Conservation (phyloP, 495 filamentous ascomycete species). For the Podospora bellae-mahoneyi region DNA sequence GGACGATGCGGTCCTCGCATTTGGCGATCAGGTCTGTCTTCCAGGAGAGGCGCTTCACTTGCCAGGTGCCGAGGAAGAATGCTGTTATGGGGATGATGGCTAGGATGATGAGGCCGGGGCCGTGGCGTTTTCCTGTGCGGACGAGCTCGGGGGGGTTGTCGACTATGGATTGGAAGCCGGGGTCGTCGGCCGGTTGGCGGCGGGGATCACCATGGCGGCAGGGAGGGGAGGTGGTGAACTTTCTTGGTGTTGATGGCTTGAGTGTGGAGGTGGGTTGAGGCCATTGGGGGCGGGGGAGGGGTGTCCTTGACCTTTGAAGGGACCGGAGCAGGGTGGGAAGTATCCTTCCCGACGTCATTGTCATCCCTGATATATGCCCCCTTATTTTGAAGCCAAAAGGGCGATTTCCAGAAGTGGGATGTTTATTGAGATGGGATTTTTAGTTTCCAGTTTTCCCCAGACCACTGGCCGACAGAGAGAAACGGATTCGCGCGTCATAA, state of each 20-base stretch:
- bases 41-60: constrained; percentile 89
- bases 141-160: constrained; percentile 80
- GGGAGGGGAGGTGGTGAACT: constrained; percentile 31
- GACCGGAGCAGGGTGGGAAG: constrained; percentile 8
- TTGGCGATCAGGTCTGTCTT: constrained; percentile 88
- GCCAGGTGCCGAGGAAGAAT: constrained; percentile 89
- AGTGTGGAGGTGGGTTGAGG: neutral
- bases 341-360: constrained; percentile 11
- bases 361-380: neutral
- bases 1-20: constrained; percentile 84
- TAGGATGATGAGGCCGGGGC: constrained; percentile 76
- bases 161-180: constrained; percentile 72
- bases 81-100: constrained; percentile 87
- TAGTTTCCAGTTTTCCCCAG: neutral
- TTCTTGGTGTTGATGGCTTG: constrained; percentile 23
- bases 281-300: constrained; percentile 11
- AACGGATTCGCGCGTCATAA: neutral
- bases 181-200: constrained; percentile 58
- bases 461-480: too few species aligned
- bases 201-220: neutral
- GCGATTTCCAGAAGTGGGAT: neutral
- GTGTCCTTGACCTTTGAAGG: constrained; percentile 9
- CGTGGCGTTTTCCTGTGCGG: constrained; percentile 67
- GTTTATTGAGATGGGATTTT: neutral
- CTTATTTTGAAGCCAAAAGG: neutral